phyloP scores from a whole-genome alignment of 1,139 yeast species.

The Lodderomyces metapsilosis region DNA sequence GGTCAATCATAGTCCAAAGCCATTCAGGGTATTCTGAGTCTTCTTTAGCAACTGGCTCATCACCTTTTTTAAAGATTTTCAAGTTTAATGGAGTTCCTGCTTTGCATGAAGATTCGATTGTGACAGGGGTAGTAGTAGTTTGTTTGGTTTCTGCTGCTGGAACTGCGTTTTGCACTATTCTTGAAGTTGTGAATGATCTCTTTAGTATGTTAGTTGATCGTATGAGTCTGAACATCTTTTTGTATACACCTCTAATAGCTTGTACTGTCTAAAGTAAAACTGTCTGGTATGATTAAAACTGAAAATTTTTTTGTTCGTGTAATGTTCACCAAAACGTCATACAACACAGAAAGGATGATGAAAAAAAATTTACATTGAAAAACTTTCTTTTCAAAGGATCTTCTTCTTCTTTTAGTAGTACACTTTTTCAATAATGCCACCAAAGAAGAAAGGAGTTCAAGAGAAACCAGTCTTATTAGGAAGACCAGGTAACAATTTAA shows the following conservation, averaged over 20 bases:
- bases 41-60: slow-evolving; percentile 86
- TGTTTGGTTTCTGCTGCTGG: slow-evolving; percentile 3
- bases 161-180: slow-evolving; percentile 1
- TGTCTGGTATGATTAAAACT: background rate
- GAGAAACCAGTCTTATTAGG: slow-evolving; percentile 91
- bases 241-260: too few relatives aligned
- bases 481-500: slow-evolving; percentile 96
- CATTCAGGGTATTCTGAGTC: slow-evolving; percentile 91
- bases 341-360: background rate
- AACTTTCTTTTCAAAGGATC: slow-evolving; percentile 4
- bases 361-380: background rate
- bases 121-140: too few relatives aligned
- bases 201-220: slow-evolving; percentile 4
- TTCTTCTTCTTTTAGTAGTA: too few relatives aligned
- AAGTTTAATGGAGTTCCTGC: slow-evolving; percentile 84
- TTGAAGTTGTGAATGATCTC: slow-evolving; percentile 5
- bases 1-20: slow-evolving; percentile 88
- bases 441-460: slow-evolving; percentile 81
- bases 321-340: background rate
- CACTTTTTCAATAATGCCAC: too few relatives aligned
- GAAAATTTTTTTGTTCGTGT: too few relatives aligned
- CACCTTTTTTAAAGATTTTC: slow-evolving; percentile 73
- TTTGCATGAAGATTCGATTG: slow-evolving; percentile 40
- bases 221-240: slow-evolving; percentile 1
- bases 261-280: too few relatives aligned